Evolutionary conservation across 2,329 filamentous ascomycete genomes (phyloP).

Genomic region (Xylariaceae sp.): DNA sequence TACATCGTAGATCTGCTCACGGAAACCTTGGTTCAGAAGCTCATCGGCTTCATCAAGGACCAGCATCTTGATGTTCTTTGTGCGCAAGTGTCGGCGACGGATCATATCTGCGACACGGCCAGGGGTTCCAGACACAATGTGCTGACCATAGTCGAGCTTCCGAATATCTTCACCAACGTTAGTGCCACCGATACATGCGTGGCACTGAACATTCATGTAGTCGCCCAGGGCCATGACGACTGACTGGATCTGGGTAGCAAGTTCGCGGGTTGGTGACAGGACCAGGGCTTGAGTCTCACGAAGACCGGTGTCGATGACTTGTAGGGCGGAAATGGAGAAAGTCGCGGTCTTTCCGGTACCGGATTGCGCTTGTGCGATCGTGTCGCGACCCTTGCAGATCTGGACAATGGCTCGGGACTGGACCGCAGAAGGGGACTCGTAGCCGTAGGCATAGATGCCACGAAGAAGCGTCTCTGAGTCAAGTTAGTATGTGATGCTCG

Average conservation of each 20-base stretch:
- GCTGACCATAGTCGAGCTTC: slow-evolving; percentile 95
- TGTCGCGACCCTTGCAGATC: slow-evolving; percentile 98
- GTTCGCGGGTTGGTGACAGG: slow-evolving; percentile 89
- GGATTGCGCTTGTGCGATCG: slow-evolving; percentile 95
- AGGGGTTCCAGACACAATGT: slow-evolving; percentile 96
- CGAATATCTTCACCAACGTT: slow-evolving; percentile 97
- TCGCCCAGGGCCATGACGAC: slow-evolving; percentile 99
- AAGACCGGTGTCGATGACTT: slow-evolving; percentile 90
- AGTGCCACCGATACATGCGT: slow-evolving; percentile 96
- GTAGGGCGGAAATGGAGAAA: slow-evolving; percentile 92
- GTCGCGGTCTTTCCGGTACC: slow-evolving; percentile 96
- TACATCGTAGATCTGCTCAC: slow-evolving; percentile 98
- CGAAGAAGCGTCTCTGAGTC: slow-evolving; percentile 78
- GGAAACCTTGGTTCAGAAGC: slow-evolving; percentile 84
- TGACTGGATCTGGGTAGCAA: slow-evolving; percentile 96
- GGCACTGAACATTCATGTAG: slow-evolving; percentile 99
- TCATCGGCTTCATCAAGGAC: slow-evolving; percentile 58
- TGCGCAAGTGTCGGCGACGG: slow-evolving; percentile 50
- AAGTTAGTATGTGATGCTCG: slow-evolving; percentile 3
- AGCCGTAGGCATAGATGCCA: slow-evolving; percentile 96
- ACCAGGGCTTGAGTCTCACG: slow-evolving; percentile 93
- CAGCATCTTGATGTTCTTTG: slow-evolving; percentile 60
- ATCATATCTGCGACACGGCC: slow-evolving; percentile 75
- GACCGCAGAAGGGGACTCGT: slow-evolving; percentile 95
- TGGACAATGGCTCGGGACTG: slow-evolving; percentile 98